phyloP scores from a whole-genome alignment of 345 rosid genomes.

The Brassica carinata region DNA sequence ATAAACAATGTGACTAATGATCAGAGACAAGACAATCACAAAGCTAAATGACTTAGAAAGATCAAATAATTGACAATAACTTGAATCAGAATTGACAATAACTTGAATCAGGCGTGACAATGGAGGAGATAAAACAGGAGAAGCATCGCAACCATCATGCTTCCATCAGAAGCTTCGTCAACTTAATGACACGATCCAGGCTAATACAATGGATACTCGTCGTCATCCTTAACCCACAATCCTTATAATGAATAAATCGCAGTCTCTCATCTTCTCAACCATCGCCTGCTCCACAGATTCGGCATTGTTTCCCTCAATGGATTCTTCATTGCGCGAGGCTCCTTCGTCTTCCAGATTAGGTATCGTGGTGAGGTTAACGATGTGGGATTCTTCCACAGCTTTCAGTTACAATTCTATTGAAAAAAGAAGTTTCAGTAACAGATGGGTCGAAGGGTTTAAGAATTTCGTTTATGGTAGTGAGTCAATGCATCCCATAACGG shows the following conservation, averaged over 20 bases:
- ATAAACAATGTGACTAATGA: too few relatives aligned
- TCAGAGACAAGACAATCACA: too few relatives aligned
- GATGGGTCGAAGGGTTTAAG: too few relatives aligned
- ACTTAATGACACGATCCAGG: constrained; percentile 87
- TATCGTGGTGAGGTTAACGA: not conserved
- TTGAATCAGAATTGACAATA: not conserved
- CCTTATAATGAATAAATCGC: constrained; percentile 68
- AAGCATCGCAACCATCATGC: constrained; percentile 66
- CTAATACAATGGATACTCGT: constrained; percentile 59
- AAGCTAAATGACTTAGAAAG: too few relatives aligned
- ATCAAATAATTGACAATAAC: constrained; percentile 47
- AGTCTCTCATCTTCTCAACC: constrained; percentile 44
- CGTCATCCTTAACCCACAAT: constrained; percentile 68
- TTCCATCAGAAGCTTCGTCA: constrained; percentile 91
- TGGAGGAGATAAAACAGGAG: too few relatives aligned
- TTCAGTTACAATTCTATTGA: not conserved
- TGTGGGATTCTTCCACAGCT: not conserved
- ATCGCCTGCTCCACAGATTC: constrained; percentile 28
- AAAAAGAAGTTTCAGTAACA: too few relatives aligned
- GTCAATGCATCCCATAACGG: too few relatives aligned
- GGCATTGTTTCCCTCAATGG: constrained; percentile 19
- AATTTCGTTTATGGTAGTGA: too few relatives aligned
- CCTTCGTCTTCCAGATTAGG: constrained; percentile 21
- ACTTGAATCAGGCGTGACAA: constrained; percentile 48
- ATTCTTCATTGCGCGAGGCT: constrained; percentile 18